Evolutionary conservation across 139 green algal genomes (phyloP), one percentile per base, ranked within the genome.

Genomic region (Zygnema cylindricum): DNA sequence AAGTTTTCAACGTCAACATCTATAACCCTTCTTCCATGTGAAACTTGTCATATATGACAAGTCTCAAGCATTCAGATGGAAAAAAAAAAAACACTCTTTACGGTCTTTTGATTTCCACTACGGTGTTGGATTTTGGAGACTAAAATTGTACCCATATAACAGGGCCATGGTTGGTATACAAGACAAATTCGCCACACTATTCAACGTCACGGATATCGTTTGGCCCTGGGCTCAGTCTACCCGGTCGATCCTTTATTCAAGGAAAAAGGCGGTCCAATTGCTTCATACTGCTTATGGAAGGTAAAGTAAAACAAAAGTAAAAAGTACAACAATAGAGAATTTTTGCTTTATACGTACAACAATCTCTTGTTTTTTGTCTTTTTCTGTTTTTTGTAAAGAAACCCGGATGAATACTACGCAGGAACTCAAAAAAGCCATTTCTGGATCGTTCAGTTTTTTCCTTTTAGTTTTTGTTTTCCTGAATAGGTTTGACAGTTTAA

Each of bases 91-190:
- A n/a, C n/a, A n/a, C n/a, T n/a, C n/a, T n/a, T n/a, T n/a, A n/a
- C n/a, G n/a, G n/a, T n/a, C n/a, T n/a, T n/a, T n/a, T n/a, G n/a
- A n/a, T n/a, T n/a, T n/a, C n/a, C n/a, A n/a, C n/a, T n/a, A n/a
- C n/a, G n/a, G n/a, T n/a, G n/a, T n/a, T n/a, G n/a, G n/a, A n/a
- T n/a, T n/a, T n/a, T n/a, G n/a, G n/a, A n/a, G n/a, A n/a, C n/a
- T n/a, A n/a, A n/a, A n/a, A n/a, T n/a, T n/a, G n/a, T n/a, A n/a
- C n/a, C n/a, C n/a, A n/a, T n/a, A n/a, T n/a, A 2, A 2, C 82
- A 88, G 83, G 85, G 85, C 81, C 84, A 90, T 32, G 85, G 85
- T 0, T 90, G 84, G 81, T 89, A 38, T 22, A 88, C 85, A 22
- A n/a, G 35, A 0, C 38, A 49, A 32, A 90, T 90, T 43, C 49